Conservation (phyloP, 352 stramenopile genomes). For the Phytophthora fragariaefolia region DNA sequence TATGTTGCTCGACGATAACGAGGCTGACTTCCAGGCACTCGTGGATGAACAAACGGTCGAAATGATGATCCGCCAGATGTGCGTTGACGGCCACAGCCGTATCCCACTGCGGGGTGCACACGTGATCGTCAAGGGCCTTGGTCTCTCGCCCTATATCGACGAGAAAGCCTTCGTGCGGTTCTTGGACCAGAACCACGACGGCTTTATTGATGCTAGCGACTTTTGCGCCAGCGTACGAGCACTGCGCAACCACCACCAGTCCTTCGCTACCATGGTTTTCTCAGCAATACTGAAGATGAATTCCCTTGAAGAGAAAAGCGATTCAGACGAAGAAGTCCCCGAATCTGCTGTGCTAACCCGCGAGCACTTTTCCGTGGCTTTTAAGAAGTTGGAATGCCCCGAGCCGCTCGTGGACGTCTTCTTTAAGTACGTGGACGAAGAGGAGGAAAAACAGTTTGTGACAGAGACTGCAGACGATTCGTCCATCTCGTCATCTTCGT, state of each 20-base stretch:
- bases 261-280: slow-evolving; percentile 76
- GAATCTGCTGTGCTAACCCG: slow-evolving; percentile 23
- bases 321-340: slow-evolving; percentile 12
- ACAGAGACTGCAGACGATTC: slow-evolving; percentile 12
- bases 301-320: slow-evolving; percentile 34
- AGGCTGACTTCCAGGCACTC: slow-evolving; percentile 63
- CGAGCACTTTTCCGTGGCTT: slow-evolving; percentile 53
- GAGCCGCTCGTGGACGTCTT: slow-evolving; percentile 64
- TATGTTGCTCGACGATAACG: slow-evolving; percentile 61
- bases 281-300: slow-evolving; percentile 57
- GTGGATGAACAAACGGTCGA: slow-evolving; percentile 66
- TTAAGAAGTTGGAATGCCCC: slow-evolving; percentile 66
- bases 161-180: slow-evolving; percentile 67
- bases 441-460: slow-evolving; percentile 35
- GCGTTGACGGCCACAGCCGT: slow-evolving; percentile 48
- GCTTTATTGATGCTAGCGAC: slow-evolving; percentile 76
- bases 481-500: slow-evolving; percentile 1
- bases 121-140: slow-evolving; percentile 59
- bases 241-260: slow-evolving; percentile 57
- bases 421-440: slow-evolving; percentile 58
- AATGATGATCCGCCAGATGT: slow-evolving; percentile 73
- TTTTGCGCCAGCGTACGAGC: slow-evolving; percentile 71
- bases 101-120: slow-evolving; percentile 59
- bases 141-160: slow-evolving; percentile 71
- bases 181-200: slow-evolving; percentile 70